Percentiles rank a stretch among this genome's conserved stretches.
Conservation (phyloP, 768 basidiomycete genomes). For the Tricholoma matsutake region DNA sequence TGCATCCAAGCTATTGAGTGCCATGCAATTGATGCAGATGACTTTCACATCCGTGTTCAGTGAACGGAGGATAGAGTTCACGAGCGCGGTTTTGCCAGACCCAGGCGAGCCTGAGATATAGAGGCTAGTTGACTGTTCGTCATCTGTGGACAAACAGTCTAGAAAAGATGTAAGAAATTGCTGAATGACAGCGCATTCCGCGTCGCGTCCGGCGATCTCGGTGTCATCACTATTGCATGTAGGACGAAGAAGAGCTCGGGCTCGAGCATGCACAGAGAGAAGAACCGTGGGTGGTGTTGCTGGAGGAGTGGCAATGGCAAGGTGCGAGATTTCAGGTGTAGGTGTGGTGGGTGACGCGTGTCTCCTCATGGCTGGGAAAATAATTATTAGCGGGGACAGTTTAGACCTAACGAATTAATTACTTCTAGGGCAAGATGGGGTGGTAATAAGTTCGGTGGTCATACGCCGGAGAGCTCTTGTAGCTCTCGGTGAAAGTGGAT, state of each 20-base stretch:
- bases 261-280: conserved; percentile 53
- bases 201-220: conserved; percentile 64
- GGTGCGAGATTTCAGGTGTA: conserved; percentile 36
- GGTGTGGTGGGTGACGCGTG: conserved; percentile 50
- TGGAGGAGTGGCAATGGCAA: conserved; percentile 57
- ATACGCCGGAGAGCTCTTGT: conserved; percentile 38
- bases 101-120: conserved; percentile 95
- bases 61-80: conserved; percentile 58
- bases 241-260: conserved; percentile 67
- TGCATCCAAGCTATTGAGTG: conserved; percentile 59
- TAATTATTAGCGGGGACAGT: not conserved
- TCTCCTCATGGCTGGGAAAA: conserved; percentile 39
- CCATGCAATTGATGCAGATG: conserved; percentile 78
- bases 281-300: conserved; percentile 52
- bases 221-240: conserved; percentile 54
- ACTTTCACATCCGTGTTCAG: conserved; percentile 44
- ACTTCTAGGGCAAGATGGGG: conserved; percentile 49
- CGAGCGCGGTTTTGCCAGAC: conserved; percentile 86
- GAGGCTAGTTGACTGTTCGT: conserved; percentile 43
- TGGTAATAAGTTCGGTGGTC: conserved; percentile 31
- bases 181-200: conserved; percentile 56
- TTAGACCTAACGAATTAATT: conserved; percentile 16
- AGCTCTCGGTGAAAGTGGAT: conserved; percentile 36
- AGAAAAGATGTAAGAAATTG: conserved; percentile 60
- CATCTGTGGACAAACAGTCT: conserved; percentile 25